Evolutionary conservation across 768 basidiomycete species (phyloP).

Genomic region (Dictyophora rubrovolvata): DNA sequence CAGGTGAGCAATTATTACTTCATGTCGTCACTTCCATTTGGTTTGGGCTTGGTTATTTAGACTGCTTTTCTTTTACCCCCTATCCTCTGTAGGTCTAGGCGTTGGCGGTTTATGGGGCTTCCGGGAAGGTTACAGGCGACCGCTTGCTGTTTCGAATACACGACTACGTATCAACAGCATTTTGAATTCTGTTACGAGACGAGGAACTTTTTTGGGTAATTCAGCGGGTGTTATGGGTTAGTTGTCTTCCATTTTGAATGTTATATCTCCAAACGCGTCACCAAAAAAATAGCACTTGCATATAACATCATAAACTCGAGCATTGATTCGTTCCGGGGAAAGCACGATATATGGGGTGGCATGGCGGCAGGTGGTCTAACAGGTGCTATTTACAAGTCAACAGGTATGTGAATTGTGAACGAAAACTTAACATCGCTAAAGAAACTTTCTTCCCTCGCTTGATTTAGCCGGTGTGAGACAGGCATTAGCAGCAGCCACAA

Average conservation of each 20-base stretch:
- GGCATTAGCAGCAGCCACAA: slow-evolving; percentile 77
- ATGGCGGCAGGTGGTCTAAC: slow-evolving; percentile 89
- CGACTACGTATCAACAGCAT: slow-evolving; percentile 93
- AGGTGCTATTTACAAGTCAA: slow-evolving; percentile 87
- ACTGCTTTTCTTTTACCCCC: slow-evolving; percentile 56
- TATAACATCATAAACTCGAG: slow-evolving; percentile 96
- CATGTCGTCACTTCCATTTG: slow-evolving; percentile 24
- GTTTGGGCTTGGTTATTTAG: slow-evolving; percentile 17
- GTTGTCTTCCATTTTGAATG: slow-evolving; percentile 28
- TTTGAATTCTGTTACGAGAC: slow-evolving; percentile 90
- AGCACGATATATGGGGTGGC: slow-evolving; percentile 85
- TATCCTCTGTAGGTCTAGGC: slow-evolving; percentile 68
- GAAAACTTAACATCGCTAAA: slow-evolving; percentile 20
- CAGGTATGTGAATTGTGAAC: slow-evolving; percentile 49
- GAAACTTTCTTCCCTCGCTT: slow-evolving; percentile 24
- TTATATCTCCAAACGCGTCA: slow-evolving; percentile 15
- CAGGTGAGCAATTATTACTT: slow-evolving; percentile 69
- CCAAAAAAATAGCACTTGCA: slow-evolving; percentile 62
- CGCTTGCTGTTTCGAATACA: slow-evolving; percentile 74
- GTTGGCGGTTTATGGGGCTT: slow-evolving; percentile 94
- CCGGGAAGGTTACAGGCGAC: slow-evolving; percentile 84
- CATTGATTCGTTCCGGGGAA: slow-evolving; percentile 79
- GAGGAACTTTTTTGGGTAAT: slow-evolving; percentile 97
- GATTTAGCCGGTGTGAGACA: slow-evolving; percentile 81
- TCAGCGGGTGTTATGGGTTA: slow-evolving; percentile 94